These are phyloP conservation scores for Misopates orontium DNA, from an alignment of 257 asterid species.

Conservation along the genomic window DNA sequence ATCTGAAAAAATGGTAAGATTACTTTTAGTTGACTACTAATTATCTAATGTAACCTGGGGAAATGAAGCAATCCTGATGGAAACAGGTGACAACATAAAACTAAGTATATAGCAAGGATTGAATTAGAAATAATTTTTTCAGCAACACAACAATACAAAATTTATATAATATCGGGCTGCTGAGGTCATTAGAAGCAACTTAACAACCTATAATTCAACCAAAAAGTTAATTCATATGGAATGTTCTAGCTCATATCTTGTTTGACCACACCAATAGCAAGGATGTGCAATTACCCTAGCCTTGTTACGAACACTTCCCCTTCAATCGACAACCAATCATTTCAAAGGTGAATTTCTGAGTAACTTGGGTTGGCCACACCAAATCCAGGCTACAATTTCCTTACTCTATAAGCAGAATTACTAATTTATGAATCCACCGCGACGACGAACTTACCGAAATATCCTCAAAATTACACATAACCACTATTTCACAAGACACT, in stretches of 20 bases:
- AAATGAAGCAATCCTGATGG: neutral
- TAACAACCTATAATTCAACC: neutral
- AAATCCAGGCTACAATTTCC: too few relatives aligned
- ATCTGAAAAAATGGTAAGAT: constrained; percentile 16
- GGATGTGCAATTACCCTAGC: neutral
- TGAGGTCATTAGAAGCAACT: neutral
- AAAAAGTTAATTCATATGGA: neutral
- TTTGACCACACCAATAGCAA: too few relatives aligned
- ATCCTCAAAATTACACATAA: too few relatives aligned
- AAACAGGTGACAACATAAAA: neutral
- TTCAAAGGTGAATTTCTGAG: neutral
- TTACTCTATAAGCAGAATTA: too few relatives aligned
- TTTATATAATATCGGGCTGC: neutral
- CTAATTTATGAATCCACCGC: too few relatives aligned
- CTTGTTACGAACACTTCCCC: neutral
- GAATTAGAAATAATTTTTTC: neutral
- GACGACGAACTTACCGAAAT: too few relatives aligned
- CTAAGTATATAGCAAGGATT: neutral
- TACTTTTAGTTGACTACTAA: too few relatives aligned
- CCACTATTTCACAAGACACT: too few relatives aligned
- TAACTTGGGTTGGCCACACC: too few relatives aligned
- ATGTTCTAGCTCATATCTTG: too few relatives aligned
- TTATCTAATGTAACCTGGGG: neutral
- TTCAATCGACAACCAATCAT: neutral
- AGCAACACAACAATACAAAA: neutral